Conservation (phyloP, 805 yeast species). For the Ogataea parapolymorpha region DNA sequence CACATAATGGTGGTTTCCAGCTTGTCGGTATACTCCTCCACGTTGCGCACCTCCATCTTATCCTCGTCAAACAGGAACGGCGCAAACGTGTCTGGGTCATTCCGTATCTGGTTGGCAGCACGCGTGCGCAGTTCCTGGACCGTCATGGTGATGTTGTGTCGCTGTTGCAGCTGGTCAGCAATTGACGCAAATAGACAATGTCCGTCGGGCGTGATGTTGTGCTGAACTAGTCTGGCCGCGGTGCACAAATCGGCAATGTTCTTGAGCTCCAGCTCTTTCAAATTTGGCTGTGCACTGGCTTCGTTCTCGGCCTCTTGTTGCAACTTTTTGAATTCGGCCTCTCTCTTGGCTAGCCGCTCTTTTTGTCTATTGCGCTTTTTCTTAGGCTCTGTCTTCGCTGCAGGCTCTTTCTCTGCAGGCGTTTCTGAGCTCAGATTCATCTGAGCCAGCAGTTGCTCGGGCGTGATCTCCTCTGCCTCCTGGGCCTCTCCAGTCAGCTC, state of each 20-base stretch:
- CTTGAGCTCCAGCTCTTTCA: conserved; percentile 67
- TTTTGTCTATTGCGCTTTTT: conserved; percentile 76
- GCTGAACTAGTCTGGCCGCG: conserved; percentile 46
- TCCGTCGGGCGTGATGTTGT: conserved; percentile 87
- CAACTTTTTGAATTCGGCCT: conserved; percentile 61
- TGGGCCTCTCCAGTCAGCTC: conserved; percentile 14
- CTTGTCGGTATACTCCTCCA: conserved; percentile 65
- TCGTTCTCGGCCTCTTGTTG: conserved; percentile 69
- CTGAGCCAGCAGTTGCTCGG: conserved; percentile 65
- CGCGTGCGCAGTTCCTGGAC: conserved; percentile 55
- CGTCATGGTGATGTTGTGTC: conserved; percentile 42
- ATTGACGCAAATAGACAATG: conserved; percentile 89
- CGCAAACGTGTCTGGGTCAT: conserved; percentile 63
- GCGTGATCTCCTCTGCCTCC: conserved; percentile 47
- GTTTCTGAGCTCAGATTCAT: conserved; percentile 36
- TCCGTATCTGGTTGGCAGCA: conserved; percentile 66
- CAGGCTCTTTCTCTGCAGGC: conserved; percentile 23
- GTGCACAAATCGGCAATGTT: conserved; percentile 55
- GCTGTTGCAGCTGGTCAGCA: conserved; percentile 63
- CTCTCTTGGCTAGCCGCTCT: conserved; percentile 74
- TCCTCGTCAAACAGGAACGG: conserved; percentile 84
- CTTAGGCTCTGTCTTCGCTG: conserved; percentile 17
- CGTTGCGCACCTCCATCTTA: conserved; percentile 58
- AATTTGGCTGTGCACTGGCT: conserved; percentile 63
- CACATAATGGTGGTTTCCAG: conserved; percentile 80